Base-by-base conservation (phyloP, 78 protist genomes). In the Polysphondylium violaceum region DNA sequence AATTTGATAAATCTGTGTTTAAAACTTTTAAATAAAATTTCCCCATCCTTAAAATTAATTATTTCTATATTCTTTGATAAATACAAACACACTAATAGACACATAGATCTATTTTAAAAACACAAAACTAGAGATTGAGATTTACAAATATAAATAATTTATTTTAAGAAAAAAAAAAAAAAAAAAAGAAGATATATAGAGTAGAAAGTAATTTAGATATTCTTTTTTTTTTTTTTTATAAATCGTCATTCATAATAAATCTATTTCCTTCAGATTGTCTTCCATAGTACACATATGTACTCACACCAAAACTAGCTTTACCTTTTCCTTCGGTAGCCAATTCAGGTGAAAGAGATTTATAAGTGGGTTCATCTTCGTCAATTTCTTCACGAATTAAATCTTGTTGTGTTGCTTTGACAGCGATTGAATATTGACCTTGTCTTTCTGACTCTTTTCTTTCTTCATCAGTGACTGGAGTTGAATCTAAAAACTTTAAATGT, bases 201-300 rank as follows among this genome's bases (percentile, higher is more conserved):
- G n/a, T n/a, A n/a, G n/a, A n/a, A n/a, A n/a, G n/a, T n/a, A n/a
- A n/a, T n/a, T n/a, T n/a, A n/a, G n/a, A n/a, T n/a, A n/a, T n/a
- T n/a, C n/a, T n/a, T n/a, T n/a, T n/a, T n/a, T n/a, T n/a, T n/a
- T n/a, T n/a, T n/a, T 16, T 83, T 47, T 89, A 90, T 44, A 90
- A 69, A 51, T 90, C 90, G 23, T 88, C 92, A 76, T 94, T 88
- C 74, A 56, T 33, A 56, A 94, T 94, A 56, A 94, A 94, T 71
- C 96, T 87, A 69, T 94, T 94, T 27, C 96, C 96, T 68, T 94
- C 96, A n/a, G 93, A 86, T 58, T 89, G 85, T 86, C 89, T 94
- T 23, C 96, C 95, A 77, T 81, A 78, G 38, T 92, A 92, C 7
- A 92, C 89, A 55, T 92, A 77, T 35, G 81, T 75, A 23, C 77